Percentiles rank a stretch among this genome's conserved stretches.
phyloP scores from a whole-genome alignment of 352 stramenopile species.

The Stramenopiles sp. region DNA sequence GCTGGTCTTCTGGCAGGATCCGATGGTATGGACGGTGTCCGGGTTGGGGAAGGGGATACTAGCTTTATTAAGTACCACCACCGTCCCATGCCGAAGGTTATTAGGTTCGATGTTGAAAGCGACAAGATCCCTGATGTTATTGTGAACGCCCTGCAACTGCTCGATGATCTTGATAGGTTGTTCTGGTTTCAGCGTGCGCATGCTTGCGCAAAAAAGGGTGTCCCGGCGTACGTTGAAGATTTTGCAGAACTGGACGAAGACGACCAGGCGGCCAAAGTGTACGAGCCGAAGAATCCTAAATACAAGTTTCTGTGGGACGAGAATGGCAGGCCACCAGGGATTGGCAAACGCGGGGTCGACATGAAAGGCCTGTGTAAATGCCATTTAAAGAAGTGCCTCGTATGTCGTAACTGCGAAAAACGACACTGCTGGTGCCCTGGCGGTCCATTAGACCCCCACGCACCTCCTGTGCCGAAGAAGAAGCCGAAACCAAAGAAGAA shows the following conservation, averaged over 20 bases:
- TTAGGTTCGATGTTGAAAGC: not conserved
- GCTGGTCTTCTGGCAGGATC: not conserved
- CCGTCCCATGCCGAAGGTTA: not conserved
- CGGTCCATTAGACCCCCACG: not conserved
- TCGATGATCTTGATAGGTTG: not conserved
- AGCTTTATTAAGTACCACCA: conserved; percentile 6
- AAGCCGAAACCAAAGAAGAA: conserved; percentile 14
- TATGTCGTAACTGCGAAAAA: conserved; percentile 22
- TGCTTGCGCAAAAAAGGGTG: conserved; percentile 5
- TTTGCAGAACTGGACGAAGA: conserved; percentile 10
- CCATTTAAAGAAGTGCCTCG: conserved; percentile 22
- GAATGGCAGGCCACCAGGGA: not conserved
- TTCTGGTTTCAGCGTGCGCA: conserved; percentile 12
- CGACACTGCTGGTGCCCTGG: conserved; percentile 19
- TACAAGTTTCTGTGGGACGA: conserved; percentile 2
- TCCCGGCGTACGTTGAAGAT: not conserved
- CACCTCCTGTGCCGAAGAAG: not conserved
- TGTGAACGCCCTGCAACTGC: not conserved
- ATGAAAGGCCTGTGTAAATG: conserved; percentile 19
- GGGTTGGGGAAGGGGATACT: not conserved
- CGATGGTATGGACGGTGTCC: not conserved
- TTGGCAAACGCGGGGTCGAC: conserved; percentile 7
- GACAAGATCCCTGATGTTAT: not conserved
- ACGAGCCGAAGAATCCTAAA: conserved; percentile 9
- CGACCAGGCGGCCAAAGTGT: not conserved